Percentiles rank a stretch among this genome's conserved stretches.
Conservation (phyloP, 495 filamentous ascomycete species). For the Aspergillus carlsbadensis region DNA sequence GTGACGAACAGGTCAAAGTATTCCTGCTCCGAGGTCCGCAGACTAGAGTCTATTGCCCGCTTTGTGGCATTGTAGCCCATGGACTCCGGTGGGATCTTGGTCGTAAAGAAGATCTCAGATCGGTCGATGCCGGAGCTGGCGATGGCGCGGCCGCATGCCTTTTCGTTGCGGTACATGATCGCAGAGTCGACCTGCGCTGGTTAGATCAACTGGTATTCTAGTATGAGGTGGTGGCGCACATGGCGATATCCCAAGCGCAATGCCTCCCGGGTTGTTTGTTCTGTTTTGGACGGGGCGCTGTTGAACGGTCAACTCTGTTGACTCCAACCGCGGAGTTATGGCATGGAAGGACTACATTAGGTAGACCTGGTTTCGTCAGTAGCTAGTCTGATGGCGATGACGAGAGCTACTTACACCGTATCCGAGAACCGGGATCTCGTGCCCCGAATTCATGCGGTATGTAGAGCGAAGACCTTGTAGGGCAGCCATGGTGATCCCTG, state of each 20-base stretch:
- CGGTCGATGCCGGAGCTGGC: constrained; percentile 41
- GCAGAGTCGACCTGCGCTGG: constrained; percentile 53
- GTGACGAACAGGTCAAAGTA: constrained; percentile 64
- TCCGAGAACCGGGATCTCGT: constrained; percentile 75
- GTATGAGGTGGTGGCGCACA: constrained; percentile 22
- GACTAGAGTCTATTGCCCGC: constrained; percentile 31
- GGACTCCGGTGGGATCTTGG: constrained; percentile 52
- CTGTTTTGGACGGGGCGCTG: constrained; percentile 51
- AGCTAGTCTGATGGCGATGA: not conserved
- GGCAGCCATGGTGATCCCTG: constrained; percentile 25
- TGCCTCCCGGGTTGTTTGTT: constrained; percentile 59
- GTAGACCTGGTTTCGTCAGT: constrained; percentile 56
- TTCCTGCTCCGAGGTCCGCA: constrained; percentile 36
- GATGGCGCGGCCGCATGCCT: constrained; percentile 49
- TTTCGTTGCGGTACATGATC: constrained; percentile 56
- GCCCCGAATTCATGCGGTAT: constrained; percentile 65
- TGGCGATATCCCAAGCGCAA: constrained; percentile 67
- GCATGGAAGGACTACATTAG: constrained; percentile 55
- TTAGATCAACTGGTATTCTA: not conserved
- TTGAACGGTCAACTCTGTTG: constrained; percentile 9
- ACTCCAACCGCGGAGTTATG: not conserved
- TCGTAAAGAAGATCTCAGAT: constrained; percentile 54
- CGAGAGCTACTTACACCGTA: constrained; percentile 59
- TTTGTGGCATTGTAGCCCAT: constrained; percentile 52
- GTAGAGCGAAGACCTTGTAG: constrained; percentile 31